Percentiles rank a stretch among this genome's conserved stretches.
Evolutionary conservation across 148 eudicot species (phyloP).

Genomic region (Chenopodium formosanum): DNA sequence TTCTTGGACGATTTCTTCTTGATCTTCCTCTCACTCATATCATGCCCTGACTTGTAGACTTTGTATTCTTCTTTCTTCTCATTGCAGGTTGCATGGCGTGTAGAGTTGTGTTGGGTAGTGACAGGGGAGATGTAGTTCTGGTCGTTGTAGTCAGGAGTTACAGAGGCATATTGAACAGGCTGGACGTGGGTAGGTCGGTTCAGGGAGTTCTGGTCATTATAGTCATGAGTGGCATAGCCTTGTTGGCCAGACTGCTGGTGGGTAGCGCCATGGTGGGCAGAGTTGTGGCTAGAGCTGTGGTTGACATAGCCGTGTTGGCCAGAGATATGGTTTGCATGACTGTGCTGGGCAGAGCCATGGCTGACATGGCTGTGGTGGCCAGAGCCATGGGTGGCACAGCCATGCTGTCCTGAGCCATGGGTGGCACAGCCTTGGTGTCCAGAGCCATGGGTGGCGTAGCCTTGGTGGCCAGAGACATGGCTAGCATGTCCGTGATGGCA

Average conservation of each 20-base stretch:
- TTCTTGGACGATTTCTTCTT: slow-evolving; percentile 30
- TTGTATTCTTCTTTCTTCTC: slow-evolving; percentile 21
- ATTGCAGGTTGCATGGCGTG: slow-evolving; percentile 8
- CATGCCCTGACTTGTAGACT: slow-evolving; percentile 15
- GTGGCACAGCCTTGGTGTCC: background rate
- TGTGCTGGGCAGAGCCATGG: background rate
- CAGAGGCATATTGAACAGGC: too few species aligned
- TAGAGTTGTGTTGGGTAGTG: slow-evolving; percentile 2
- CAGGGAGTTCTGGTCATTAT: too few species aligned
- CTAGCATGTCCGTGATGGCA: background rate
- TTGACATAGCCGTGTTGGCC: slow-evolving; percentile 6
- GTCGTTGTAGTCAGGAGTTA: background rate
- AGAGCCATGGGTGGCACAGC: background rate
- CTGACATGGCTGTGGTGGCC: background rate
- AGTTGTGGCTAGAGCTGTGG: background rate
- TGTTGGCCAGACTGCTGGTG: background rate
- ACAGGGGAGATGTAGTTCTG: background rate
- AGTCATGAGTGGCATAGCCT: too few species aligned
- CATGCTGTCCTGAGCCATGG: background rate
- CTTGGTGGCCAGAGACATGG: background rate
- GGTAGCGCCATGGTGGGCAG: background rate
- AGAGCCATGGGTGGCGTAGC: background rate
- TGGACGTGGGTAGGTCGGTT: too few species aligned
- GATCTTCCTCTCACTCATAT: slow-evolving; percentile 8
- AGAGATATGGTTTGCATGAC: background rate